Percentiles rank a stretch among this genome's conserved stretches.
phyloP scores from a whole-genome alignment of 257 asterid genomes.

The Perilla frutescens region DNA sequence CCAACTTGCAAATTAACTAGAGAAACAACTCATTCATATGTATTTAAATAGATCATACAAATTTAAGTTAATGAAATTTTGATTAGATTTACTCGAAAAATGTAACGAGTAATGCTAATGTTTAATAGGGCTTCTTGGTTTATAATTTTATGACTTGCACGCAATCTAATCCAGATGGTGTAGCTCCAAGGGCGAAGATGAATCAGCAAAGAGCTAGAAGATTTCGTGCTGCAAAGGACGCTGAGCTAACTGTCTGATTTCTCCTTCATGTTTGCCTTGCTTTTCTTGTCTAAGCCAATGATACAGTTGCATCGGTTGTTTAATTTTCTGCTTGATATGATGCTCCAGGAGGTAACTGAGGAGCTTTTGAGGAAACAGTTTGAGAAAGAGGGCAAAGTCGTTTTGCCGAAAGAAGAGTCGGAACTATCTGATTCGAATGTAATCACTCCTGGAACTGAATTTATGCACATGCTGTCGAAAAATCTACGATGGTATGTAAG shows the following conservation, averaged over 20 bases:
- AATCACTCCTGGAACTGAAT: conserved; percentile 69
- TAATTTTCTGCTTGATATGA: background rate
- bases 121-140: background rate
- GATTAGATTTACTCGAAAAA: background rate
- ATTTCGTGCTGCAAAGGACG: conserved; percentile 56
- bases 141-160: background rate
- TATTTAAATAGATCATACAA: background rate
- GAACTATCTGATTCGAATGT: conserved; percentile 59
- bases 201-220: conserved; percentile 63
- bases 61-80: background rate
- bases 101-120: background rate
- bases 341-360: conserved; percentile 54
- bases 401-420: conserved; percentile 53
- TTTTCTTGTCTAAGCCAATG: no score
- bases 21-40: no score
- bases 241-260: conserved; percentile 42
- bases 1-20: no score
- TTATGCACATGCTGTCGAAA: conserved; percentile 51
- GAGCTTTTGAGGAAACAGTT: conserved; percentile 45
- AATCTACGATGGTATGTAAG: conserved; percentile 50
- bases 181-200: conserved; percentile 80
- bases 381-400: conserved; percentile 48
- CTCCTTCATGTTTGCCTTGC: background rate
- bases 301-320: background rate
- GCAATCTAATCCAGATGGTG: conserved; percentile 55